These are phyloP conservation scores for Diaporthe amygdali DNA, from an alignment of 2,329 filamentous ascomycete species.

Conservation along the genomic window DNA sequence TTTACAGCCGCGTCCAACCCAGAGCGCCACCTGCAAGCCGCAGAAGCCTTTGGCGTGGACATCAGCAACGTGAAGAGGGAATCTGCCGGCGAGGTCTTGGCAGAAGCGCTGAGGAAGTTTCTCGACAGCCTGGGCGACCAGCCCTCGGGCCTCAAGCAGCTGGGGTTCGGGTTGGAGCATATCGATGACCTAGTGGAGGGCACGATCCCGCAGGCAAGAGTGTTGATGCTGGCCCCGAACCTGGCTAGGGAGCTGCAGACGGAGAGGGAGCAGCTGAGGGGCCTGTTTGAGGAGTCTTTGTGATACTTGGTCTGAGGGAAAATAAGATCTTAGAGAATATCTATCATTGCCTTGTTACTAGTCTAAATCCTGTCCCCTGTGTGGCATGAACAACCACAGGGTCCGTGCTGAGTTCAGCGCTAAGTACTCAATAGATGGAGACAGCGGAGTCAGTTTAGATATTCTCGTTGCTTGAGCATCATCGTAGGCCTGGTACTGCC, in stretches of 20 bases:
- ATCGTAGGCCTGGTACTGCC: no score
- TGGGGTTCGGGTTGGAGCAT: constrained; percentile 80
- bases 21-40: constrained; percentile 86
- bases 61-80: constrained; percentile 86
- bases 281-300: constrained; percentile 69
- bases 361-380: no score
- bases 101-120: constrained; percentile 83
- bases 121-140: constrained; percentile 86
- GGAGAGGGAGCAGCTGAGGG: constrained; percentile 74
- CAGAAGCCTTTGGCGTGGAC: constrained; percentile 90
- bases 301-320: neutral
- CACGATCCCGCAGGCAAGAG: constrained; percentile 88
- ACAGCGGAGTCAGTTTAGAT: no score
- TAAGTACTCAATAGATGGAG: no score
- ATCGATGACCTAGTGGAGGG: constrained; percentile 89
- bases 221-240: constrained; percentile 89
- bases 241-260: constrained; percentile 71
- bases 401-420: no score
- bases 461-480: no score
- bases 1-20: constrained; percentile 94
- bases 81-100: constrained; percentile 86
- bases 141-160: constrained; percentile 79
- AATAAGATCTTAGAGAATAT: no score
- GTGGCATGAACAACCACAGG: no score
- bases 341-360: no score